These are phyloP conservation scores for Sextonia rubra DNA, from an alignment of 164 flowering plant species.

Conservation along the genomic window DNA sequence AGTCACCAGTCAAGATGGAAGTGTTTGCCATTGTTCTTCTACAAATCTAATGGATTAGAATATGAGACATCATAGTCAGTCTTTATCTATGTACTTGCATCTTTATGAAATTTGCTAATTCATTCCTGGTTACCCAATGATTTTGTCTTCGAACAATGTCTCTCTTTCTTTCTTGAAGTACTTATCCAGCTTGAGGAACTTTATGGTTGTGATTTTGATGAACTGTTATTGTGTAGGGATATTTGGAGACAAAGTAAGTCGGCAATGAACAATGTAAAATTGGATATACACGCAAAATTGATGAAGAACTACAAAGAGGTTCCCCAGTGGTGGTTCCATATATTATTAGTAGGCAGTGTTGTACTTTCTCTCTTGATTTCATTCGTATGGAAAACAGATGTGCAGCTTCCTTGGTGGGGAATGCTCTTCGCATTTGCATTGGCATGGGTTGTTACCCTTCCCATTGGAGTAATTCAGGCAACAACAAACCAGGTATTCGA, in stretches of 20 bases:
- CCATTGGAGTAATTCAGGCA: constrained; percentile 95
- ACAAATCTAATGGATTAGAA: too few species aligned
- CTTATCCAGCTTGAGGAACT: too few species aligned
- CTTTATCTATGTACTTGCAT: too few species aligned
- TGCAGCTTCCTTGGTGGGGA: constrained; percentile 95
- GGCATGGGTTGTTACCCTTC: constrained; percentile 82
- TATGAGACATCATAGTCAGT: too few species aligned
- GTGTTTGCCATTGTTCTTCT: too few species aligned
- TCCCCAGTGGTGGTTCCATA: constrained; percentile 80
- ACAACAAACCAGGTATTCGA: constrained; percentile 82
- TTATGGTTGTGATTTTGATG: not conserved
- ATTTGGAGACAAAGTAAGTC: constrained; percentile 70
- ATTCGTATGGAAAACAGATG: constrained; percentile 64
- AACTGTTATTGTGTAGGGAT: constrained; percentile 39
- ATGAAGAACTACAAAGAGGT: constrained; percentile 45
- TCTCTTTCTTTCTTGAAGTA: too few species aligned
- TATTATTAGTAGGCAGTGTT: constrained; percentile 51
- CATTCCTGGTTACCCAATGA: too few species aligned
- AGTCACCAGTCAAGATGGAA: too few species aligned
- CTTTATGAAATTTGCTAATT: too few species aligned
- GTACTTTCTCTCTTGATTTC: constrained; percentile 58
- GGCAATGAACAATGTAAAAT: constrained; percentile 53
- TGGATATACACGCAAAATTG: constrained; percentile 67
- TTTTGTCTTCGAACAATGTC: too few species aligned
- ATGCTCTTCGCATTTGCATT: constrained; percentile 76